Conservation (phyloP, 495 filamentous ascomycete species). For the Hypomontagnella submonticulosa region DNA sequence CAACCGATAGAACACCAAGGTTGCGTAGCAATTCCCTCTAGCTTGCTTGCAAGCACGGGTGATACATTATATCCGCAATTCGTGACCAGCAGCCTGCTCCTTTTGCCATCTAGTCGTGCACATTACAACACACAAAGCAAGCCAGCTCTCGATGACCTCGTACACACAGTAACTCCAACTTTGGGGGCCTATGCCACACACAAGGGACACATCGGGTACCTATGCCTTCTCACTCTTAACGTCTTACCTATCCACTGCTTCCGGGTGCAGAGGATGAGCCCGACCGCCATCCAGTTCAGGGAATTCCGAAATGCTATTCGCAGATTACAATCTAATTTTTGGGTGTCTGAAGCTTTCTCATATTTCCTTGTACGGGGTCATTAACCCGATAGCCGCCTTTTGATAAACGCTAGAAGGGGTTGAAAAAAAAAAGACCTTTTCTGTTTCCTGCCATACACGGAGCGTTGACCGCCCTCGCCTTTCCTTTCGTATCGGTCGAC, state of each 20-base stretch:
- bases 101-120: conserved; percentile 17
- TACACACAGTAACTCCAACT: conserved; percentile 15
- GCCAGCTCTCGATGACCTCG: conserved; percentile 13
- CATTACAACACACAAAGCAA: conserved; percentile 12
- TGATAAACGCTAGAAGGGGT: conserved; percentile 25
- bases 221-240: conserved; percentile 25
- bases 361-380: conserved; percentile 30
- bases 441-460: conserved; percentile 16
- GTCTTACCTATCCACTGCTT: conserved; percentile 15
- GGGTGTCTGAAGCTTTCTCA: conserved; percentile 38
- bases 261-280: conserved; percentile 3
- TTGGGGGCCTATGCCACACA: conserved; percentile 14
- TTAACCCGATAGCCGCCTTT: conserved; percentile 20
- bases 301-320: conserved; percentile 43
- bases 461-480: conserved; percentile 23
- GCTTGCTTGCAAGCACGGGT: conserved; percentile 5
- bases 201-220: conserved; percentile 8
- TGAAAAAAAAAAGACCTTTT: conserved; percentile 23
- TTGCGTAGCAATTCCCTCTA: background rate
- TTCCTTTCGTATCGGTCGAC: conserved; percentile 14
- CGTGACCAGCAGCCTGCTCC: background rate
- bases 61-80: conserved; percentile 10
- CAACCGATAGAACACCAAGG: background rate
- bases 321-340: conserved; percentile 46
- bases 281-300: conserved; percentile 26